Conservation (phyloP, 179 eudicot genomes). For the Actinidia polygama region DNA sequence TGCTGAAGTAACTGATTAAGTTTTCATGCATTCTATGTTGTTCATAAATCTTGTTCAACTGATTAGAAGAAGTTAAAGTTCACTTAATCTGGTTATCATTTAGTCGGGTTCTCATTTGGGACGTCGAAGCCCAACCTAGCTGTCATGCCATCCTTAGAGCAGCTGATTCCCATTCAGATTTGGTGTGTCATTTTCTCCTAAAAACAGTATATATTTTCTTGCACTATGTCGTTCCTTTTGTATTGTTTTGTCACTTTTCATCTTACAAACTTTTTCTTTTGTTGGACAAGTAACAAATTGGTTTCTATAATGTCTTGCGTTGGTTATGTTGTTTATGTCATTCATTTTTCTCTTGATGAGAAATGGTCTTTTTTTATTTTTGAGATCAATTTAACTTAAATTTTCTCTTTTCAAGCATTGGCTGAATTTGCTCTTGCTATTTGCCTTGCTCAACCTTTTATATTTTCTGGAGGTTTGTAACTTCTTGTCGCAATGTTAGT, state of each 20-base stretch:
- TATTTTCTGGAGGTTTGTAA: constrained; percentile 89
- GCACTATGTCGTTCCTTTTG: neutral
- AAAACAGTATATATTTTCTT: neutral
- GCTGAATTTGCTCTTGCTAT: constrained; percentile 98
- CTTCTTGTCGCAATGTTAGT: neutral
- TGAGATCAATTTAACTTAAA: neutral
- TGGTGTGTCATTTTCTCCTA: constrained; percentile 48
- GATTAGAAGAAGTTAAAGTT: too few relatives aligned
- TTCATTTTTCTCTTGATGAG: neutral
- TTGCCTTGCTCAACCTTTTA: constrained; percentile 93
- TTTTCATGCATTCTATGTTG: too few relatives aligned
- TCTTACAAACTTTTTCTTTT: neutral
- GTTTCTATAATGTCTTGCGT: neutral
- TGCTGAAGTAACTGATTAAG: too few relatives aligned
- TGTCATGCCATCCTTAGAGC: constrained; percentile 92
- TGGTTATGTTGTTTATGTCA: neutral
- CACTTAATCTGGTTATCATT: too few relatives aligned
- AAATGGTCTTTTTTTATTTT: neutral
- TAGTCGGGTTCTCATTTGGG: constrained; percentile 38
- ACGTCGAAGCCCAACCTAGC: constrained; percentile 86
- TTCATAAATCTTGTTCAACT: too few relatives aligned
- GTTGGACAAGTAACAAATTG: neutral
- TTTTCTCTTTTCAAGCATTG: constrained; percentile 52
- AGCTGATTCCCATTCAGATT: constrained; percentile 83
- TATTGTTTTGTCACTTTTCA: neutral